Base-by-base conservation (phyloP, 768 basidiomycete genomes). In the Hirschioporus abietinus region DNA sequence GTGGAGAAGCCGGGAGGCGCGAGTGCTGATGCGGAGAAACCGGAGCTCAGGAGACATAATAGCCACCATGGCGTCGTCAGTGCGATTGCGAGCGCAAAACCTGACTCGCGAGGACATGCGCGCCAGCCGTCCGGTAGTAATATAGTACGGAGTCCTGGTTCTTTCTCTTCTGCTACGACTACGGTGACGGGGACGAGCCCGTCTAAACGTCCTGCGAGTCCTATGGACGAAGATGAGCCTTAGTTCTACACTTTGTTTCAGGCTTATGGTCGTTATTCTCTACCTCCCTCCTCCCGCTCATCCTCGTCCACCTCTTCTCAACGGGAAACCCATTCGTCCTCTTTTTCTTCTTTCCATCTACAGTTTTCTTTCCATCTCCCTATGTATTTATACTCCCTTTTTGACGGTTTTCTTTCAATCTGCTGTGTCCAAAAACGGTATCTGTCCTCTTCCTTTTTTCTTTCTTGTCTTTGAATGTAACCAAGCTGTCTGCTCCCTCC, bases 41-140 rank as follows among this genome's bases (percentile, higher is more conserved):
- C 60, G 17, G 30, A 61, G 25, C 12, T 24, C 3, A 12, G 60
- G 30, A 61, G 60, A 34, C 30, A 61, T 24, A 6, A 61, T 24
- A 61, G 60, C 60, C 60, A 61, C 25, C 24, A 61, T 24, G 60
- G 60, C 18, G 60, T 61, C 42, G 30, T 30, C 30, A 30, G 8
- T 30, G 4, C 30, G 30, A 30, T 2, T 30, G 42, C 42, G 42
- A 52, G 12, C 12, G 42, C 42, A 20, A 52, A 52, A 20, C 42
- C 42, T 10, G 12, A 15, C 42, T 12, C 42, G 42, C 42, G 42
- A 20, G 42, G 42, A 1, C 42, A 52, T 52, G 42, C 42, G 12
- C 42, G 42, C 12, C 42, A 52, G 42, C 42, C 12, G 42, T 52
- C 42, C 3, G 20, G 42, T 10, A 52, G 42, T 10, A 52, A 20